These are phyloP conservation scores for Colletotrichum spinosum DNA, from an alignment of 2,329 filamentous ascomycete genomes.

Conservation along the genomic window DNA sequence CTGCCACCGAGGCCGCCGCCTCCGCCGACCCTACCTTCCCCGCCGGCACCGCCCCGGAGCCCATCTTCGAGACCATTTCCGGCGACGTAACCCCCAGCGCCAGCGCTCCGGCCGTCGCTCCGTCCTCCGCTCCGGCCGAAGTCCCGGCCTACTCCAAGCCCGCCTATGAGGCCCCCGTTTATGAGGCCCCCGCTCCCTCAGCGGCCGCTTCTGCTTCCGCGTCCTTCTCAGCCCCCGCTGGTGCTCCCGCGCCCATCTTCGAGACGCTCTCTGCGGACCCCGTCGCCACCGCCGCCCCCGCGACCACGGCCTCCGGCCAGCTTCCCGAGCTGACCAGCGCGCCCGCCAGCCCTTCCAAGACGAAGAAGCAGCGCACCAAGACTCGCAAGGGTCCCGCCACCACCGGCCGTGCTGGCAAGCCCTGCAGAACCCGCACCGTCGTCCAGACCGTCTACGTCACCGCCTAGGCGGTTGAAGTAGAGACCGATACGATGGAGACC, in stretches of 20 bases:
- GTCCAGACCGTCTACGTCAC: slow-evolving; percentile 28
- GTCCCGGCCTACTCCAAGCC: neutral
- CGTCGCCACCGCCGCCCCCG: slow-evolving; percentile 5
- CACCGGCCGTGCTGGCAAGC: slow-evolving; percentile 1
- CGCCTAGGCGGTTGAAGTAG: neutral
- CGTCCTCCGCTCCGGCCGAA: slow-evolving; percentile 10
- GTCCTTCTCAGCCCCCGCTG: slow-evolving; percentile 14
- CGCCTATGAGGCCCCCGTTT: slow-evolving; percentile 6
- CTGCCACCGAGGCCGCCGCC: slow-evolving; percentile 15
- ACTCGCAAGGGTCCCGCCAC: slow-evolving; percentile 23
- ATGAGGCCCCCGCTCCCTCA: slow-evolving; percentile 10
- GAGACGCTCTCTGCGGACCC: slow-evolving; percentile 15
- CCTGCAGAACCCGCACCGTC: slow-evolving; percentile 13
- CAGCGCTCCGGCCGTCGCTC: slow-evolving; percentile 9
- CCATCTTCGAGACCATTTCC: slow-evolving; percentile 28
- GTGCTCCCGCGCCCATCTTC: slow-evolving; percentile 20
- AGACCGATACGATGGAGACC: too few species aligned
- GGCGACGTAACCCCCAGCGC: slow-evolving; percentile 19
- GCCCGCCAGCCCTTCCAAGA: slow-evolving; percentile 20
- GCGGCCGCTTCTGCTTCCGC: neutral
- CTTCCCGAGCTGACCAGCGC: slow-evolving; percentile 17
- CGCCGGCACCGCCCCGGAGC: slow-evolving; percentile 20
- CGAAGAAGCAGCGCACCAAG: slow-evolving; percentile 11
- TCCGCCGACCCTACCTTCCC: slow-evolving; percentile 22
- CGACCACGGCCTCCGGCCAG: slow-evolving; percentile 14